These are phyloP conservation scores for Paramecium caudatum DNA, from an alignment of 73 alveolate species.

Conservation along the genomic window DNA sequence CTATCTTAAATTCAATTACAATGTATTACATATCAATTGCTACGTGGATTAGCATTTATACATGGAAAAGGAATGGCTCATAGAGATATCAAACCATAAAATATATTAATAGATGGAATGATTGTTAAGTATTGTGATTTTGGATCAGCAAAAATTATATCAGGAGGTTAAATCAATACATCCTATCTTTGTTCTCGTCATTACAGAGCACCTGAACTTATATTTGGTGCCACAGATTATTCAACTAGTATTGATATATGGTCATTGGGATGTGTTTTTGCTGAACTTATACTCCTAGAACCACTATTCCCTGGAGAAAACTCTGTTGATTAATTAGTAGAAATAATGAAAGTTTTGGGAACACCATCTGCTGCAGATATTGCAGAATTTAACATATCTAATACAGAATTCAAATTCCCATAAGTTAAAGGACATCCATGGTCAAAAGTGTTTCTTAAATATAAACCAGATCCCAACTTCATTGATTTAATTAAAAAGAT, in stretches of 20 bases:
- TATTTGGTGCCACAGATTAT: slow-evolving; percentile 83
- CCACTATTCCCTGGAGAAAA: slow-evolving; percentile 90
- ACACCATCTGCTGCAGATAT: slow-evolving; percentile 91
- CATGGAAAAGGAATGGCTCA: slow-evolving; percentile 89
- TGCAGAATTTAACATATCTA: slow-evolving; percentile 87
- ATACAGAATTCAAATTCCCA: slow-evolving; percentile 89
- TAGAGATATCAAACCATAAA: slow-evolving; percentile 92
- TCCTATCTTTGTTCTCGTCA: slow-evolving; percentile 89
- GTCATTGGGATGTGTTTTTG: slow-evolving; percentile 94
- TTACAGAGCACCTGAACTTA: slow-evolving; percentile 92
- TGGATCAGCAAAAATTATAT: slow-evolving; percentile 91
- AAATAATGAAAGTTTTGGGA: slow-evolving; percentile 88
- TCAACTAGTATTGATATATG: slow-evolving; percentile 83
- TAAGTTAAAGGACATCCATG: slow-evolving; percentile 58
- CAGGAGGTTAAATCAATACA: slow-evolving; percentile 87
- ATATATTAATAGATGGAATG: slow-evolving; percentile 88
- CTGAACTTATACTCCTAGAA: slow-evolving; percentile 90
- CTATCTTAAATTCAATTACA: slow-evolving; percentile 87
- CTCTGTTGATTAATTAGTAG: slow-evolving; percentile 85
- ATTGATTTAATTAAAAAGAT: slow-evolving; percentile 32
- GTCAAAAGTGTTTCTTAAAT: slow-evolving; percentile 59
- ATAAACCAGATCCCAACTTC: slow-evolving; percentile 57
- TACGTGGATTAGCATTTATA: slow-evolving; percentile 90
- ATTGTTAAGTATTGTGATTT: slow-evolving; percentile 88
- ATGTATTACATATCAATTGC: slow-evolving; percentile 90